These are phyloP conservation scores for Phytophthora citricola DNA, from an alignment of 352 stramenopile species.

Conservation along the genomic window DNA sequence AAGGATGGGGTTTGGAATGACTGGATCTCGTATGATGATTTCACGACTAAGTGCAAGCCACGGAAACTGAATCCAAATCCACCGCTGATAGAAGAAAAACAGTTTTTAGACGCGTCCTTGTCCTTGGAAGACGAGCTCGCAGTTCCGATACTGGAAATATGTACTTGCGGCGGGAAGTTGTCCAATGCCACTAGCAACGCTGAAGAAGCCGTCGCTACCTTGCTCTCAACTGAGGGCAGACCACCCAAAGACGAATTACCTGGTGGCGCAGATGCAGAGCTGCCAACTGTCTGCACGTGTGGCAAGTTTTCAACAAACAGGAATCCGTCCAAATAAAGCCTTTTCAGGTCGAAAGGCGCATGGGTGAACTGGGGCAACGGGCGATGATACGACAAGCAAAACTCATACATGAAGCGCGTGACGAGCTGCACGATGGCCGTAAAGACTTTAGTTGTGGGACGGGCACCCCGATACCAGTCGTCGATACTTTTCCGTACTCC, in stretches of 20 bases:
- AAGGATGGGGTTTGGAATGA: slow-evolving; percentile 42
- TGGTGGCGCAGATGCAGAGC: slow-evolving; percentile 26
- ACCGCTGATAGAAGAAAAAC: slow-evolving; percentile 93
- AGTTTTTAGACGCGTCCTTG: slow-evolving; percentile 57
- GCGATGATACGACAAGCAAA: slow-evolving; percentile 77
- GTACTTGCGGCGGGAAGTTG: slow-evolving; percentile 33
- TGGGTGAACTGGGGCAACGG: slow-evolving; percentile 81
- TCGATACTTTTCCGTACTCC: slow-evolving; percentile 91
- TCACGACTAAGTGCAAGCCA: slow-evolving; percentile 89
- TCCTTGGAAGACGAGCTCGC: slow-evolving; percentile 34
- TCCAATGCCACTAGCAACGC: slow-evolving; percentile 38
- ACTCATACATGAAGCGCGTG: slow-evolving; percentile 92
- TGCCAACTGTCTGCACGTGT: slow-evolving; percentile 38
- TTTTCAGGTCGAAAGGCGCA: slow-evolving; percentile 72
- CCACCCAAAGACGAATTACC: slow-evolving; percentile 15
- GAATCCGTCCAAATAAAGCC: slow-evolving; percentile 77
- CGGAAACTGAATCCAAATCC: slow-evolving; percentile 95
- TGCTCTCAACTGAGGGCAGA: slow-evolving; percentile 22
- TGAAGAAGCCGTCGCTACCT: slow-evolving; percentile 29
- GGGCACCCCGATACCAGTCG: slow-evolving; percentile 82
- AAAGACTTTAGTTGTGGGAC: slow-evolving; percentile 79
- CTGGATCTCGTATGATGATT: slow-evolving; percentile 60
- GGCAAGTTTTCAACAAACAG: slow-evolving; percentile 71
- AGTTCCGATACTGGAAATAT: slow-evolving; percentile 15
- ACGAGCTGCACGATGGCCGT: slow-evolving; percentile 81